A percentile compares a stretch with the other conserved stretches of the same genome.
phyloP scores from a whole-genome alignment of 306 rosid genomes.

The Rubus idaeus region DNA sequence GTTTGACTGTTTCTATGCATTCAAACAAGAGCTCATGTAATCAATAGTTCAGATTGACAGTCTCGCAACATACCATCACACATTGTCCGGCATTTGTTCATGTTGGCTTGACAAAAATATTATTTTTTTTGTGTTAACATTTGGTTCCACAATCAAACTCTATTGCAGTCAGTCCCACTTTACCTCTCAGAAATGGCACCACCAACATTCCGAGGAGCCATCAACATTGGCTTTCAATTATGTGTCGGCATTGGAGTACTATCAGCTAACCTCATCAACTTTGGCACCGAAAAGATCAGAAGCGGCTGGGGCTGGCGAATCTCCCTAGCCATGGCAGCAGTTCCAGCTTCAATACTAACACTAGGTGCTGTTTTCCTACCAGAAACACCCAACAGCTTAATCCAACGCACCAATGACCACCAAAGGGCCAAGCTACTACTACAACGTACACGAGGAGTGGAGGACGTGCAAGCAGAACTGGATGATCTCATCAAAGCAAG shows the following conservation, averaged over 20 bases:
- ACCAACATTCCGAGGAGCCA: constrained; percentile 61
- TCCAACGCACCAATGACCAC: constrained; percentile 47
- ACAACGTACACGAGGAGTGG: constrained; percentile 50
- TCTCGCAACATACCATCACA: neutral
- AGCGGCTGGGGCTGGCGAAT: constrained; percentile 72
- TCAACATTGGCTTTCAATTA: constrained; percentile 78
- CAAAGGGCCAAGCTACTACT: constrained; percentile 51
- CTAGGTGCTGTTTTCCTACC: constrained; percentile 75
- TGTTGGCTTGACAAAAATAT: neutral
- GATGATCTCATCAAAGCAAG: constrained; percentile 55
- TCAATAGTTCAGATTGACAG: neutral
- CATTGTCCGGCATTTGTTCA: neutral
- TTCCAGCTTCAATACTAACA: constrained; percentile 63
- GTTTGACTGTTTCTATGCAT: too few species aligned
- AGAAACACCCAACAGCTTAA: constrained; percentile 78
- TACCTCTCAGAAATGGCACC: constrained; percentile 91
- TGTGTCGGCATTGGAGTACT: constrained; percentile 62
- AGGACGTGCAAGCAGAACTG: constrained; percentile 50
- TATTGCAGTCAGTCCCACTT: constrained; percentile 62
- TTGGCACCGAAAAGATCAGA: constrained; percentile 61
- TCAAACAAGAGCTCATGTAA: neutral
- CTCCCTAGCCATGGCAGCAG: constrained; percentile 67
- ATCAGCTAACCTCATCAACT: constrained; percentile 65
- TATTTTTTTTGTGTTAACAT: neutral
- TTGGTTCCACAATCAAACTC: neutral